Percentiles rank a stretch among this genome's conserved stretches.
phyloP scores from a whole-genome alignment of 2,329 filamentous ascomycete genomes.

The Meredithiella fracta region DNA sequence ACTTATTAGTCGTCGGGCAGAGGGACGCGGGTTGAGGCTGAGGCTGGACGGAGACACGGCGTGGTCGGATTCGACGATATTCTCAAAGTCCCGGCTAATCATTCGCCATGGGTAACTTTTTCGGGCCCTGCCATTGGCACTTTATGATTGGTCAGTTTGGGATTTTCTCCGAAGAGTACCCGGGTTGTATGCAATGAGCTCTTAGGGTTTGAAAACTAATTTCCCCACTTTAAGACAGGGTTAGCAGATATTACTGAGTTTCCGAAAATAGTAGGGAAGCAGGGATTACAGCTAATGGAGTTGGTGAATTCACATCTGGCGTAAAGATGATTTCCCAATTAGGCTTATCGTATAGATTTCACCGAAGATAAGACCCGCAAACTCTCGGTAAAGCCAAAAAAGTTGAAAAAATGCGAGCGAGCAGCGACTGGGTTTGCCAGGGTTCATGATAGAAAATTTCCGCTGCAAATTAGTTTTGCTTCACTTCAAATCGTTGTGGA shows the following conservation, averaged over 20 bases:
- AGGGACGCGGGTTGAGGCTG: not conserved
- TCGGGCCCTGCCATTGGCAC: conserved; percentile 6
- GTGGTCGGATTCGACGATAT: not conserved
- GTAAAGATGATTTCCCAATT: not conserved
- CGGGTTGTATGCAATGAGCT: not conserved
- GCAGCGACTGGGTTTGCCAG: not conserved
- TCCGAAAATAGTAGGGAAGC: not conserved
- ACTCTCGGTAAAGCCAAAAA: conserved; percentile 13
- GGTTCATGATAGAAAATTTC: conserved; percentile 11
- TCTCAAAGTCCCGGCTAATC: not conserved
- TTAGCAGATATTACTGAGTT: not conserved
- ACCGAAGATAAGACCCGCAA: conserved; percentile 12
- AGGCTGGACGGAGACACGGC: not conserved
- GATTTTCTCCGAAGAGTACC: conserved; percentile 11
- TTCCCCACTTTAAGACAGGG: conserved; percentile 9
- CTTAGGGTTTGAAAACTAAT: not conserved
- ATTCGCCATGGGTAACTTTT: conserved; percentile 12
- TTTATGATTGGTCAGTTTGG: conserved; percentile 9
- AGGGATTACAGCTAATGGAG: not conserved
- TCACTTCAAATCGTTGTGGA: not conserved
- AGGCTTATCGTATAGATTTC: conserved; percentile 3
- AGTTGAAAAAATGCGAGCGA: conserved; percentile 2
- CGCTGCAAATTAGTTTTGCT: conserved; percentile 1
- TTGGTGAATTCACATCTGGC: not conserved
- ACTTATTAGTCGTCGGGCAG: not conserved